Base-by-base conservation (phyloP, 768 basidiomycete species). In the Leucocoprinus leucothites region DNA sequence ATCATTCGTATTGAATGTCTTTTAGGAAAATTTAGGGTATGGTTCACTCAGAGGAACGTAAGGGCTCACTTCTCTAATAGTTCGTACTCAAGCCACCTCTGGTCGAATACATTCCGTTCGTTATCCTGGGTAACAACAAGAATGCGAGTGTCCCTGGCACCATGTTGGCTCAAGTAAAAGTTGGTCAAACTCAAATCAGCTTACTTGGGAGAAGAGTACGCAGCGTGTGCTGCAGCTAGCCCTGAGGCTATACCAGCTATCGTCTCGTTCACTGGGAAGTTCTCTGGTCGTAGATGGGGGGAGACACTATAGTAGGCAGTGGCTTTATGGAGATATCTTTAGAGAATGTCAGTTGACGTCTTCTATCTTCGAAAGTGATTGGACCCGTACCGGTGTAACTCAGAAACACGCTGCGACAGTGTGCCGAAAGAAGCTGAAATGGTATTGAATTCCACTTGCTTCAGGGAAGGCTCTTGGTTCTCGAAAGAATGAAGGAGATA, bases 361-460 rank as follows among this genome's bases (percentile, higher is more conserved):
- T 31, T 14, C 22, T 7, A 11, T 16, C 22, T 22, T 31, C 9
- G 19, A 40, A 35, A 21, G 4, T 31, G 3, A n/a, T 25, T 31
- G 34, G 28, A 2, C 1, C 51, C 73, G 47, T 61, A 94, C 92
- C 85, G 78, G 70, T 98, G 96, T 65, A 98, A 67, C 21, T 82
- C 81, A 3, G 87, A 77, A 9, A 78, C 74, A 35, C 75, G 77
- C 58, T 89, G 76, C 0, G 90, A 90, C 13, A 98, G 75, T 1
- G 85, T 65, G 0, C 94, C 96, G 67, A 98, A 96, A 0, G 94
- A 94, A 0, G 87, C 83, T 2, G 94, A 92, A 59, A 98, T 95
- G 8, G 96, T 97, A 66, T 99, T 99, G 73, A 98, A 97, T 68
- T 99, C 96, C 40, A 98, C 96, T 71, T 99, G 96, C 67, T 94